Percentiles rank a stretch among this genome's conserved stretches.
Conservation (phyloP, 108 stramenopile genomes). For the Aurantiochytrium sp. region DNA sequence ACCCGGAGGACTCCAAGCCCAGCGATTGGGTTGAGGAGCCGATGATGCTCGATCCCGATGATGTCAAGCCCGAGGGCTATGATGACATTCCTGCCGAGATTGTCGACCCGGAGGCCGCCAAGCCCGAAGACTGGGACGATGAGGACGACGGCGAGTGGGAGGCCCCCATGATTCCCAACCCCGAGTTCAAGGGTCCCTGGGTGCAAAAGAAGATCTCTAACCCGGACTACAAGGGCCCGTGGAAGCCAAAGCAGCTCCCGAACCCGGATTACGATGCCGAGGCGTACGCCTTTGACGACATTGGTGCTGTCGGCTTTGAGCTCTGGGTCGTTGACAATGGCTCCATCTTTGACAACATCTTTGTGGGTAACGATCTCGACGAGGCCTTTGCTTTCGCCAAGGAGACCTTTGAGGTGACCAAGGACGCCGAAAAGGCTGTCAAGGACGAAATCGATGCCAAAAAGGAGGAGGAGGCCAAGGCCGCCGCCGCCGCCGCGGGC, state of each 20-base stretch:
- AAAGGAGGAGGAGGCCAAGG: constrained; percentile 30
- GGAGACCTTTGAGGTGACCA: constrained; percentile 91
- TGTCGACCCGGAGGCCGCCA: constrained; percentile 82
- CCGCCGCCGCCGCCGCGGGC: constrained; percentile 37
- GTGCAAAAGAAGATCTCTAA: constrained; percentile 87
- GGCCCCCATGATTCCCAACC: constrained; percentile 91
- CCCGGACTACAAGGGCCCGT: constrained; percentile 80
- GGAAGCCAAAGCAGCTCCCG: constrained; percentile 45
- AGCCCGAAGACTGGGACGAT: constrained; percentile 98
- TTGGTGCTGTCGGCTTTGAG: constrained; percentile 88
- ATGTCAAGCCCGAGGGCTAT: constrained; percentile 92
- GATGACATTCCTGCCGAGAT: constrained; percentile 85
- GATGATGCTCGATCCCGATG: constrained; percentile 86
- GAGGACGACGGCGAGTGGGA: constrained; percentile 98
- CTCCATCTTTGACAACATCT: constrained; percentile 96
- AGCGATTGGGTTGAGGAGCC: constrained; percentile 92
- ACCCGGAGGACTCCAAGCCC: constrained; percentile 86
- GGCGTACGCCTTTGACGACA: constrained; percentile 36
- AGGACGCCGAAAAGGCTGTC: constrained; percentile 55
- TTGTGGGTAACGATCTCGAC: constrained; percentile 89
- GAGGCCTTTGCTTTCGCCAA: constrained; percentile 89
- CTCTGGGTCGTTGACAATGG: constrained; percentile 97
- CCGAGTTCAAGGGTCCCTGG: constrained; percentile 91
- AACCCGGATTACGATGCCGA: constrained; percentile 55
- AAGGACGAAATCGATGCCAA: constrained; percentile 51